A percentile compares a stretch with the other conserved stretches of the same genome.
Evolutionary conservation across 2,329 filamentous ascomycete genomes (phyloP).

Genomic region (Nemania abortiva): DNA sequence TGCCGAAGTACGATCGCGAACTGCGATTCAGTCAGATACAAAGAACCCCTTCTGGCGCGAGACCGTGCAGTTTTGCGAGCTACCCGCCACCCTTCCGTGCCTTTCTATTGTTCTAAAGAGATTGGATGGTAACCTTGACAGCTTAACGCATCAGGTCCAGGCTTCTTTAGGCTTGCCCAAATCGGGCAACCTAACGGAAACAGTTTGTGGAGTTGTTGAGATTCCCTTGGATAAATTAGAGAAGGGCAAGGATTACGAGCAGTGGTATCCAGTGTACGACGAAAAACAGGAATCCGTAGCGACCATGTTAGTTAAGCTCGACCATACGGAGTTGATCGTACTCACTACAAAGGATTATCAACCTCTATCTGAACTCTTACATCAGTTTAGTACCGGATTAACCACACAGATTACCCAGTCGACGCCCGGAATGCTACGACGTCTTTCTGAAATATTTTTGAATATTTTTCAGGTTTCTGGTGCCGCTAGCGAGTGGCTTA

Average conservation of each 20-base stretch:
- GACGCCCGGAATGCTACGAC: constrained; percentile 80
- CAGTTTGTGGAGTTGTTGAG: constrained; percentile 79
- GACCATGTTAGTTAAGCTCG: constrained; percentile 84
- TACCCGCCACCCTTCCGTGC: constrained; percentile 76
- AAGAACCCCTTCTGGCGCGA: constrained; percentile 86
- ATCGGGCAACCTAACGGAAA: constrained; percentile 61
- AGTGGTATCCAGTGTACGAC: constrained; percentile 88
- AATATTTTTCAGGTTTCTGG: constrained; percentile 97
- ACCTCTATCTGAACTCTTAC: constrained; percentile 82
- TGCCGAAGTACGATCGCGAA: constrained; percentile 81
- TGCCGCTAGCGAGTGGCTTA: constrained; percentile 87
- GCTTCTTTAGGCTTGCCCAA: constrained; percentile 58
- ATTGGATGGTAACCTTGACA: constrained; percentile 64
- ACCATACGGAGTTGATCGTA: constrained; percentile 90
- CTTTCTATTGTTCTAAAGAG: constrained; percentile 80
- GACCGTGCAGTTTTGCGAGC: constrained; percentile 80
- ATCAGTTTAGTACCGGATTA: constrained; percentile 84
- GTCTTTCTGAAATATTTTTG: constrained; percentile 85
- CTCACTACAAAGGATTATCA: constrained; percentile 88
- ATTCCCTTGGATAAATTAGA: constrained; percentile 84
- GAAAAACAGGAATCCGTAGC: constrained; percentile 81
- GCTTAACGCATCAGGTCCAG: constrained; percentile 59
- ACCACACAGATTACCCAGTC: constrained; percentile 86
- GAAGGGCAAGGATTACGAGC: constrained; percentile 80
- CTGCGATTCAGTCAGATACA: constrained; percentile 76